phyloP scores from a whole-genome alignment of 495 filamentous ascomycete species.

The Cladorrhinum samala region DNA sequence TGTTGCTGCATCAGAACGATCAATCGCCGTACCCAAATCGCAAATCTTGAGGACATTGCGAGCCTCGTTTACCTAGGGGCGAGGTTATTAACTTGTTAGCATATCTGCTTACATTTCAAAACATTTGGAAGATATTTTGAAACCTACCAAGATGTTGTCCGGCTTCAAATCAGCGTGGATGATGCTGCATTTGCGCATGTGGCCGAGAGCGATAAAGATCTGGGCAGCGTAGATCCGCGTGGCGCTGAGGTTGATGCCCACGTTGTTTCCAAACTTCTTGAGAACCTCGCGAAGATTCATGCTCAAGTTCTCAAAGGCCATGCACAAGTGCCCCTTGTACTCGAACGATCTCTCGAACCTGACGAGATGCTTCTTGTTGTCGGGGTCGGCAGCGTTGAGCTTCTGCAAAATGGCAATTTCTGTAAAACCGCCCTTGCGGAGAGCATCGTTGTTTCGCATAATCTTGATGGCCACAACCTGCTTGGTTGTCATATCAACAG shows the following conservation, averaged over 20 bases:
- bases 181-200: constrained; percentile 85
- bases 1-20: constrained; percentile 63
- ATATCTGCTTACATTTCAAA: background rate
- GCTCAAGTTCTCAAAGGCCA: constrained; percentile 93
- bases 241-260: constrained; percentile 80
- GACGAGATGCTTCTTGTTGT: constrained; percentile 89
- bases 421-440: constrained; percentile 88
- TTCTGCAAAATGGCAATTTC: constrained; percentile 88
- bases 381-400: constrained; percentile 73
- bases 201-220: constrained; percentile 81
- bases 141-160: constrained; percentile 77
- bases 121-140: background rate
- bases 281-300: constrained; percentile 92
- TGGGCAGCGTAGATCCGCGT: constrained; percentile 87
- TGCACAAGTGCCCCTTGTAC: constrained; percentile 90
- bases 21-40: constrained; percentile 89
- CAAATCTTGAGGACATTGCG: constrained; percentile 88
- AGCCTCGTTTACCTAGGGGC: constrained; percentile 63
- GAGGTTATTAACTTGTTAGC: constrained; percentile 4
- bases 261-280: constrained; percentile 91
- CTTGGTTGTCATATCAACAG: constrained; percentile 68
- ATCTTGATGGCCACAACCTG: constrained; percentile 84
- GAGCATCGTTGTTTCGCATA: constrained; percentile 88
- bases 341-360: constrained; percentile 82
- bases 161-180: constrained; percentile 95